These are phyloP conservation scores for Diaporthe sp. DNA, from an alignment of 2,329 filamentous ascomycete species.

Conservation along the genomic window DNA sequence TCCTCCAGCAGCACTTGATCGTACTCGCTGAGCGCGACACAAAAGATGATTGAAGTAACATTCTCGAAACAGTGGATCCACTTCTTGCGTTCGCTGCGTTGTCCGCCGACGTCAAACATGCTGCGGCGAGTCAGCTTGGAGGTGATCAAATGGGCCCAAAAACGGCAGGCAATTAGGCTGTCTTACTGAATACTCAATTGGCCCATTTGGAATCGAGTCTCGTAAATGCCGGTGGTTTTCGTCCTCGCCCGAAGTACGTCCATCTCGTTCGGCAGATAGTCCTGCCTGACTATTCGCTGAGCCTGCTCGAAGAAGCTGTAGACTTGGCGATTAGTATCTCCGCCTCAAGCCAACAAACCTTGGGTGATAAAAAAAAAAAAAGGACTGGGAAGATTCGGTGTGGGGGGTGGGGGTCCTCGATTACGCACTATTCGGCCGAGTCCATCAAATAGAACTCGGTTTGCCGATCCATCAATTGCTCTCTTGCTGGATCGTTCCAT, in stretches of 20 bases:
- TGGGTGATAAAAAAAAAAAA: not conserved
- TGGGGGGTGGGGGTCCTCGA: not conserved
- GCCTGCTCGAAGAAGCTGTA: conserved; percentile 97
- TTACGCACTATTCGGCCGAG: conserved; percentile 92
- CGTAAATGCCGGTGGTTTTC: conserved; percentile 99
- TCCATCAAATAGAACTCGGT: conserved; percentile 99
- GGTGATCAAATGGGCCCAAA: not conserved
- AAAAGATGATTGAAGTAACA: conserved; percentile 99
- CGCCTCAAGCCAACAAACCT: not conserved
- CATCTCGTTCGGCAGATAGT: conserved; percentile 93
- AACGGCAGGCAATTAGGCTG: not conserved
- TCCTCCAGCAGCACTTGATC: conserved; percentile 97
- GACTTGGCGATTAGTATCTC: not conserved
- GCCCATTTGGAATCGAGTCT: conserved; percentile 98
- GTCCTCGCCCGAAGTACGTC: conserved; percentile 96
- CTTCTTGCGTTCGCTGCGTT: conserved; percentile 97
- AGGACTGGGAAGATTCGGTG: not conserved
- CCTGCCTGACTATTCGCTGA: conserved; percentile 80
- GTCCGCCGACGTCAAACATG: conserved; percentile 99
- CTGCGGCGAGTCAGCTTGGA: conserved; percentile 58
- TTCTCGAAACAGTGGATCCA: conserved; percentile 99
- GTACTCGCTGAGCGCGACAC: conserved; percentile 97
- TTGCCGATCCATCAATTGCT: conserved; percentile 88
- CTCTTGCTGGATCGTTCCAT: conserved; percentile 89
- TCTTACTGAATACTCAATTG: conserved; percentile 98